phyloP scores from a whole-genome alignment of 345 rosid species.

The Turritis glabra region DNA sequence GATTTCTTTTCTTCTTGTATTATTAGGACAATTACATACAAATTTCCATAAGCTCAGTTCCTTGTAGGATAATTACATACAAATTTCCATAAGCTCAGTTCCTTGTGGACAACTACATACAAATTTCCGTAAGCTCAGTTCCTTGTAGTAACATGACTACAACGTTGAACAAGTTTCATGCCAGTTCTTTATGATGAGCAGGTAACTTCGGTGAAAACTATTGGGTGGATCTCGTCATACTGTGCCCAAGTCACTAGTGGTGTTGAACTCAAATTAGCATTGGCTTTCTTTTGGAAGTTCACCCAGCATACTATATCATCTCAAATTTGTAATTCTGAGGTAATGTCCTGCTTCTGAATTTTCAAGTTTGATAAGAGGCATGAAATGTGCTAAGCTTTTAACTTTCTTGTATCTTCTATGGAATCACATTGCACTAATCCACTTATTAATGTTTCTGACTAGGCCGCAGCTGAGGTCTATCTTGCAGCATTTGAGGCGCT shows the following conservation, averaged over 20 bases:
- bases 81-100: background rate
- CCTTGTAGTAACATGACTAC: background rate
- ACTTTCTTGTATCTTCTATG: background rate
- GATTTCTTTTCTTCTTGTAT: constrained; percentile 26
- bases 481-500: constrained; percentile 84
- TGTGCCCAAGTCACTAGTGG: constrained; percentile 51
- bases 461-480: constrained; percentile 74
- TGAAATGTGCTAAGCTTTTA: background rate
- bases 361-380: constrained; percentile 18
- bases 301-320: constrained; percentile 51
- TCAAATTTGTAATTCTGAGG: constrained; percentile 66
- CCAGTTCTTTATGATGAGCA: constrained; percentile 40
- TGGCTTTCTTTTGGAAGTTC: constrained; percentile 69
- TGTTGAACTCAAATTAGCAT: constrained; percentile 47
- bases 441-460: constrained; percentile 26
- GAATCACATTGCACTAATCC: constrained; percentile 28
- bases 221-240: constrained; percentile 58
- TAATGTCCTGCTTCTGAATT: constrained; percentile 32
- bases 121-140: background rate
- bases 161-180: constrained; percentile 10
- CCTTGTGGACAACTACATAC: background rate
- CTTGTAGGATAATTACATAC: background rate
- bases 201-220: constrained; percentile 61
- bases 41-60: background rate
- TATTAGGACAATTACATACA: background rate